Evolutionary conservation across 495 filamentous ascomycete species (phyloP).

Genomic region (Tuber microsphaerosporum): DNA sequence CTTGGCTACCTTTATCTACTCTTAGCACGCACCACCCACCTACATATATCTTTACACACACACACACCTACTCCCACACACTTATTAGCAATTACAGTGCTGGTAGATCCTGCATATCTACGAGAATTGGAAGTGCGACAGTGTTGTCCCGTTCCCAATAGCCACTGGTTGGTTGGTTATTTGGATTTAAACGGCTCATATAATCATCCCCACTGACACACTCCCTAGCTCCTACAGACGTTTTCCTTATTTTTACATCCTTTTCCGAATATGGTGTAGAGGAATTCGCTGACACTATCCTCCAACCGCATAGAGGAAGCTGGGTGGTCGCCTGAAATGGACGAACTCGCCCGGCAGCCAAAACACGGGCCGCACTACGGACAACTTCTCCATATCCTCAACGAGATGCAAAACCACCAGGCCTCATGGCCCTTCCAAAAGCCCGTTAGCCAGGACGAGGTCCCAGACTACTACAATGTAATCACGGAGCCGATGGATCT

Average conservation of each 20-base stretch:
- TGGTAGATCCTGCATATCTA: background rate
- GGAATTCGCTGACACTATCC: constrained; percentile 18
- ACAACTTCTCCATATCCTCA: constrained; percentile 82
- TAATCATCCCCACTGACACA: background rate
- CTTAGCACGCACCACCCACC: background rate
- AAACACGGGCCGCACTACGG: constrained; percentile 96
- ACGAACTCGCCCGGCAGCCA: constrained; percentile 90
- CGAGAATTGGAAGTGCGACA: background rate
- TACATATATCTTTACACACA: background rate
- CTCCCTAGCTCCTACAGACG: background rate
- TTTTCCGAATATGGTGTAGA: background rate
- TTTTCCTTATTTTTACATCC: background rate
- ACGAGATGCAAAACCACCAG: constrained; percentile 88
- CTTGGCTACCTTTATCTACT: background rate
- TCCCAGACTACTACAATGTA: constrained; percentile 94
- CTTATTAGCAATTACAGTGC: background rate
- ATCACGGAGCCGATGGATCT: constrained; percentile 98
- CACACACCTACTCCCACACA: background rate
- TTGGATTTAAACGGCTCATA: background rate
- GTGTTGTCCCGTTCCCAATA: background rate
- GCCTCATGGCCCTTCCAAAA: constrained; percentile 90
- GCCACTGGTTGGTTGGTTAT: background rate
- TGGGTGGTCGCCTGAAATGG: constrained; percentile 96
- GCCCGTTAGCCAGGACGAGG: constrained; percentile 90
- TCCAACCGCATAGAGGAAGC: constrained; percentile 41